phyloP scores from a whole-genome alignment of 495 filamentous ascomycete genomes.

The Aspergillus conjunctus region DNA sequence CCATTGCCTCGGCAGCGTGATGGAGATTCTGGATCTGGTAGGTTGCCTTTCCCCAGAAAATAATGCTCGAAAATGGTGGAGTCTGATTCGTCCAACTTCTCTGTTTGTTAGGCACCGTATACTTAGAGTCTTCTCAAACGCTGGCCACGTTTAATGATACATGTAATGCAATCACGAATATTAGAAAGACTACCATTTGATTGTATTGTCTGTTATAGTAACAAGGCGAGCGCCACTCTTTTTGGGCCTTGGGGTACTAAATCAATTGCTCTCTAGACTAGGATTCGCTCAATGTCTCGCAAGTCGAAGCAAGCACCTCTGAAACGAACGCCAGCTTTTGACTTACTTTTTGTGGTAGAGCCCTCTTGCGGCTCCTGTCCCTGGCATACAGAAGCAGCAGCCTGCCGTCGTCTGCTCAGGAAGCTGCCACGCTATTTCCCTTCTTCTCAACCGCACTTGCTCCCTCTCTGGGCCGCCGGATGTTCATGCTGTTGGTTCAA shows the following conservation, averaged over 20 bases:
- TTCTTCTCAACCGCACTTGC: neutral
- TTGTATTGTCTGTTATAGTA: neutral
- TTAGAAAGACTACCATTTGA: neutral
- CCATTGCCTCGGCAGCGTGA: conserved; percentile 18
- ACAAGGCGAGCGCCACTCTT: neutral
- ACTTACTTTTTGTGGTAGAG: no score
- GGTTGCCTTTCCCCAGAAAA: neutral
- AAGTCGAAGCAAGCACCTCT: no score
- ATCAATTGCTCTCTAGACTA: no score
- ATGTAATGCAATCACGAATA: conserved; percentile 11
- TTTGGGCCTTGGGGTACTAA: neutral
- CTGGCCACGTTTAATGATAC: conserved; percentile 16
- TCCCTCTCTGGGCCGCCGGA: neutral
- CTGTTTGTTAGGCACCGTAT: conserved; percentile 7
- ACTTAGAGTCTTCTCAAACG: conserved; percentile 7
- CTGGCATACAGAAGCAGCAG: neutral
- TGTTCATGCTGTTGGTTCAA: neutral
- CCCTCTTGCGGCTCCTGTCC: neutral
- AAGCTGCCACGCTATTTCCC: neutral
- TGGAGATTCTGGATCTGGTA: neutral
- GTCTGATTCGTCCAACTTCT: conserved; percentile 18
- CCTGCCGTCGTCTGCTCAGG: neutral
- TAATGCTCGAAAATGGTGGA: neutral
- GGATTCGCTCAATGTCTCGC: no score
- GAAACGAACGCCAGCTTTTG: no score